These are phyloP conservation scores for Stenocarpella maydis DNA, from an alignment of 2,329 filamentous ascomycete genomes.

Conservation along the genomic window DNA sequence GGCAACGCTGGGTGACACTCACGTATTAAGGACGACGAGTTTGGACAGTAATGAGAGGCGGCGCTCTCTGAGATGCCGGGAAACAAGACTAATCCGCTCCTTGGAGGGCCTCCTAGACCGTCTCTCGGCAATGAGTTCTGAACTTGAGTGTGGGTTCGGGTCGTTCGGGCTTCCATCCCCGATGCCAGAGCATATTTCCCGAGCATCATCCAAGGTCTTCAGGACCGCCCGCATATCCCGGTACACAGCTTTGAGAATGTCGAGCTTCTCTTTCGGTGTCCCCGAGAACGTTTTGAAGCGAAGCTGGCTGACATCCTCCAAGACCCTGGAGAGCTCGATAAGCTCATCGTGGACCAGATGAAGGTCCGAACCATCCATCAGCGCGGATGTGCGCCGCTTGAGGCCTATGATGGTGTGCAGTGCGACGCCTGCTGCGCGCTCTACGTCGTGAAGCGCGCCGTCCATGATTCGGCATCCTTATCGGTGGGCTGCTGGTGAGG, in stretches of 20 bases:
- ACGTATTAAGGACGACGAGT: constrained; percentile 9
- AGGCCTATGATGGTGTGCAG: constrained; percentile 8
- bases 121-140: not conserved
- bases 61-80: not conserved
- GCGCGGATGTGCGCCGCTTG: not conserved
- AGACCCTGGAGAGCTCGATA: not conserved
- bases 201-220: not conserved
- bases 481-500: not conserved
- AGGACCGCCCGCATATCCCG: not conserved
- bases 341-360: constrained; percentile 15
- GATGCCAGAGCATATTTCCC: not conserved
- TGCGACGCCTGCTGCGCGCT: constrained; percentile 11
- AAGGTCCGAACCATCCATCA: not conserved
- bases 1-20: not conserved
- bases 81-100: not conserved
- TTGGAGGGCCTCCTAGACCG: not conserved
- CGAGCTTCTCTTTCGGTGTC: not conserved
- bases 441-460: constrained; percentile 20
- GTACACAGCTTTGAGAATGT: not conserved
- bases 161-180: not conserved
- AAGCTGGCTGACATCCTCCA: not conserved
- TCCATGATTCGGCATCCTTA: constrained; percentile 6
- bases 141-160: not conserved
- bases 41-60: constrained; percentile 11
- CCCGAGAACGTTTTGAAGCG: not conserved